Evolutionary conservation across 495 filamentous ascomycete species (phyloP), one percentile per base, ranked within the genome.

Genomic region (Amphirosellinia nigrospora): DNA sequence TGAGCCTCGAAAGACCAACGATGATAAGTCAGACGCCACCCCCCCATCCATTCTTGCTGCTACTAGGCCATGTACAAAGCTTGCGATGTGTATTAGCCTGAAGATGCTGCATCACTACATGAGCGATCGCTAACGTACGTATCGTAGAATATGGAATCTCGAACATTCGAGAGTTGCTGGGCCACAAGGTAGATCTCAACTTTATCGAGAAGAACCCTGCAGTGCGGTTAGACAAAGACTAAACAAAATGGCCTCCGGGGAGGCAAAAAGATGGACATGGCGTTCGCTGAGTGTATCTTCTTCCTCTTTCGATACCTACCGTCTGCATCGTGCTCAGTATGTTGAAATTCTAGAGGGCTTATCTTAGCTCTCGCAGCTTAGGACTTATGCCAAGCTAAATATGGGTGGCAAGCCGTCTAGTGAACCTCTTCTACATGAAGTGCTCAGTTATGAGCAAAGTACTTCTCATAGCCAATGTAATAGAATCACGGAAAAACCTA

Each of bases 1-100:
- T 97, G 79, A 92, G 89, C 83, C 80, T 98, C 79, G 95, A 98
- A 86, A 82, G 96, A 75, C 96, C 96, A 56, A 99, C 96, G 10
- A 99, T 98, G 96, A 99, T 99, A 23, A 56, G 64, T 66, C 39
- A 66, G 63, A 6, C 43, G 3, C 5, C 26, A 11, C 15, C n/a
- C 16, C 43, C 10, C 19, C 26, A 4, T 28, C 61, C 26, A 19
- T n/a, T n/a, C 41, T 48, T 30, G 4, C 41, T 21, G n/a, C 38
- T 43, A 0, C 61, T 64, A 34, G 11, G 1, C 9, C 16, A 34
- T 64, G 4, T 16, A 23, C 39, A 19, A 21, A 6, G n/a, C 7
- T 38, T 43, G 56, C 36, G 7, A 39, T 19, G 15, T 32, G 59
- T 21, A 30, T 28, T 53, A 9, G 26, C 5, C 13, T 53, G n/a